Conservation (phyloP, 371 early-diverging fungal species). For the Zancudomyces culisetae region DNA sequence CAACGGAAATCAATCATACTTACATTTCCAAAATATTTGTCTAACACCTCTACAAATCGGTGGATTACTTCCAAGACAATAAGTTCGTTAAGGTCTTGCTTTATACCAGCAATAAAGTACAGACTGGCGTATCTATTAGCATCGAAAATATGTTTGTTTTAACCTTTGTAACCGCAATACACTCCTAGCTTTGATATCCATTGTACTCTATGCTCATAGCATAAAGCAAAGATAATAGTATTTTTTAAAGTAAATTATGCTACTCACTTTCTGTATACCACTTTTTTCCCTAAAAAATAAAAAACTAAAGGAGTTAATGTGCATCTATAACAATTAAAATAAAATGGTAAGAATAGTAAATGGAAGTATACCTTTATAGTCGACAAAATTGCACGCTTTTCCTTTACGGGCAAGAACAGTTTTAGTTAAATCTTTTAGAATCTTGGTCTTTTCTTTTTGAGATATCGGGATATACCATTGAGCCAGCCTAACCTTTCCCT, state of each 20-base stretch:
- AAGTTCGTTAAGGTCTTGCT: constrained; percentile 80
- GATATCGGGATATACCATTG: constrained; percentile 89
- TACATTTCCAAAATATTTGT: constrained; percentile 89
- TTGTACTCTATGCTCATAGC: too few relatives aligned
- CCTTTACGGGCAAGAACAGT: constrained; percentile 72
- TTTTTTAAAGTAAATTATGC: too few relatives aligned
- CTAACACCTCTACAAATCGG: constrained; percentile 90
- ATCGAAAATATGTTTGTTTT: too few relatives aligned
- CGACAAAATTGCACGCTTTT: constrained; percentile 94
- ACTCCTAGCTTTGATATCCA: too few relatives aligned
- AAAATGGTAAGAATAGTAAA: constrained; percentile 4
- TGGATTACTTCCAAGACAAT: constrained; percentile 86
- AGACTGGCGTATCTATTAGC: constrained; percentile 90
- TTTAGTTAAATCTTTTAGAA: constrained; percentile 82
- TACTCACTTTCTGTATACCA: too few relatives aligned
- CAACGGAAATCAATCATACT: not conserved
- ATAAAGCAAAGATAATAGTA: too few relatives aligned
- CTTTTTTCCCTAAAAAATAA: constrained; percentile 4
- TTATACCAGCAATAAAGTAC: constrained; percentile 89
- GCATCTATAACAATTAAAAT: constrained; percentile 1
- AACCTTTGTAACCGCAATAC: too few relatives aligned
- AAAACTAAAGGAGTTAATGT: not conserved
- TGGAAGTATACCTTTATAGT: constrained; percentile 60
- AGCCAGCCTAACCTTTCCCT: constrained; percentile 71
- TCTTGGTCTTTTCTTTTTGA: constrained; percentile 81